Conservation (phyloP, 140 eudicot species). For the Senecio squalidus region DNA sequence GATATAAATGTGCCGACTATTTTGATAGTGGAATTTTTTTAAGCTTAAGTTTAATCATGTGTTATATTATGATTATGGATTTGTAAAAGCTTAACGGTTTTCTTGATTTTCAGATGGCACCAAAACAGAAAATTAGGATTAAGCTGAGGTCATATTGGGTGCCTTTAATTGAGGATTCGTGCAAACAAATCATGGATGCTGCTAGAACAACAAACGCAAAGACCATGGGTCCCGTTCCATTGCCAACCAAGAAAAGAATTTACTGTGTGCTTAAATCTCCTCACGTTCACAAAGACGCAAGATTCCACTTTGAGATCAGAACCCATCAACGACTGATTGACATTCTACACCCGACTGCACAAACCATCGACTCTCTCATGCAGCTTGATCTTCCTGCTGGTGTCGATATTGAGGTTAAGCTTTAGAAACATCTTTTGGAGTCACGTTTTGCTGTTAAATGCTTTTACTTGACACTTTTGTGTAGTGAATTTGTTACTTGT, state of each 20-base stretch:
- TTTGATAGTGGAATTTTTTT: too few species aligned
- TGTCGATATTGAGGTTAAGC: constrained; percentile 95
- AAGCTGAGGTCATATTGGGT: constrained; percentile 84
- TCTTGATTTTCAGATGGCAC: constrained; percentile 44
- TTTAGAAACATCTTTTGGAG: constrained; percentile 26
- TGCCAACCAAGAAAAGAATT: constrained; percentile 78
- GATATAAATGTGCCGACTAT: too few species aligned
- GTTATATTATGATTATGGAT: too few species aligned
- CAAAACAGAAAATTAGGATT: constrained; percentile 83
- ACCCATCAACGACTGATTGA: constrained; percentile 90
- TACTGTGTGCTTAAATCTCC: constrained; percentile 93
- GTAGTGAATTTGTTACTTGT: constrained; percentile 20
- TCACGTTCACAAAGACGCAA: constrained; percentile 93
- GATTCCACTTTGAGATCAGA: constrained; percentile 94
- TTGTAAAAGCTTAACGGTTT: neutral
- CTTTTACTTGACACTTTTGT: constrained; percentile 13
- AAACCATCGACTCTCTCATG: constrained; percentile 88
- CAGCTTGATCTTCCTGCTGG: constrained; percentile 94
- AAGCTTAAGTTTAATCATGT: too few species aligned
- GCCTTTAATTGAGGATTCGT: constrained; percentile 85
- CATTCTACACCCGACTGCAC: constrained; percentile 90
- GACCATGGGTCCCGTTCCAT: constrained; percentile 83
- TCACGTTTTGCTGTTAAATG: constrained; percentile 8
- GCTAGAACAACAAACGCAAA: constrained; percentile 83
- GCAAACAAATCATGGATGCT: constrained; percentile 94